Evolutionary conservation across 2,329 filamentous ascomycete genomes (phyloP), one percentile per base, ranked within the genome.

Genomic region (Pseudopithomyces chartarum): DNA sequence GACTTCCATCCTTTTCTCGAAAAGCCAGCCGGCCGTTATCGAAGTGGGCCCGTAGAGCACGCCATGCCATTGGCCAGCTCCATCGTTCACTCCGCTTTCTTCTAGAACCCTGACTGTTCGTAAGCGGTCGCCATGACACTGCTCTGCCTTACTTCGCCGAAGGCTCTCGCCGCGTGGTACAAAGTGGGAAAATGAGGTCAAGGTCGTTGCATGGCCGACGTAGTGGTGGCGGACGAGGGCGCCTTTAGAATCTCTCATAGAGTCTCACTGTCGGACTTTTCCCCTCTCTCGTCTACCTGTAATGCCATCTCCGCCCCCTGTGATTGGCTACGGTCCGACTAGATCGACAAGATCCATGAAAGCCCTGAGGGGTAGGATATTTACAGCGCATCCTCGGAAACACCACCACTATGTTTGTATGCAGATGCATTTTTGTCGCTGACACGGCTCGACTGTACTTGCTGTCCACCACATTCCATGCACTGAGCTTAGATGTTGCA

Each of bases 251-350:
- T 23, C 23, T 33, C 19, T 38, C 23, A 49, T 49, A 54, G 55
- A 49, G 53, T 49, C 53, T 56, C 58, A 52, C 19, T 6, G 38
- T 17, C 19, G 11, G 7, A n/a, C n/a, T 40, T 8, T 57, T 55
- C 54, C 53, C 52, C 51, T 54, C 51, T 19, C 29, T 12, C 11
- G 26, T 29, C 8, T 32, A 32, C 33, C 19, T 54, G 58, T 63
- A 57, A 60, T 46, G 56, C 39, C 55, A 58, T 54, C 56, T 62
- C 57, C 61, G 54, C 34, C 38, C 19, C 40, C 54, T 61, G 54
- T 61, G 56, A 68, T 68, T 68, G 54, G 66, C 54, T 38, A 56
- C 38, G 32, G 33, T n/a, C 13, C 22, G n/a, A 50, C 60, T 34
- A 5, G 58, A 61, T 64, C 62, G 61, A 60, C 59, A 57, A 52